Base-by-base conservation (phyloP, 495 filamentous ascomycete genomes). In the Penicillium ochrochloron region DNA sequence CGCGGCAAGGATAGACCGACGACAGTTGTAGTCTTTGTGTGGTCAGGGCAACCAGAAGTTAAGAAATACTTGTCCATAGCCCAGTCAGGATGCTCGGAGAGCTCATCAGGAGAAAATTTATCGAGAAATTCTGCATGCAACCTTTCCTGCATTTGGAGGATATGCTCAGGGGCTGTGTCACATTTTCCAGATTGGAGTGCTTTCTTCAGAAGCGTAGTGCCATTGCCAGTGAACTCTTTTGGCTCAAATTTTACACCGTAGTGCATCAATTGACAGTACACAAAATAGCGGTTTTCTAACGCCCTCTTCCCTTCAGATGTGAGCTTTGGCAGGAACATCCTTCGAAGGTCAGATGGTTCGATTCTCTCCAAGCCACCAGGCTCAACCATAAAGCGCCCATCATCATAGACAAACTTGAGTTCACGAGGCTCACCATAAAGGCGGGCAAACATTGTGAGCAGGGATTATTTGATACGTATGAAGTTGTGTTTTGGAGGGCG, bases 281-380 rank as follows among this genome's bases (percentile, higher is more conserved):
- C 29, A 5, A 56, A 56, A 35, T 34, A 7, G 3, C 29, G 27
- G 29, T 56, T 56, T 2, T 35, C n/a, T 35, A 56, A 33, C 7
- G 33, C 29, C 5, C 17, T 56, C n/a, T 0, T 3, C 29, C 27
- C 52, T 35, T 21, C 29, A 3, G 15, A 29, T 35, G 52, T 35
- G 27, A 56, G 52, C 27, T 35, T 56, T 56, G 52, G 52, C 52
- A 56, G 17, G n/a, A 56, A 56, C 52, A 56, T 56, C 5, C 10
- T 25, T 27, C 12, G 11, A 14, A 56, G 52, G 14, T 56, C 15
- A 14, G 52, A 56, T 5, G 0, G 29, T 33, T 56, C 52, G 15
- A 33, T 35, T 56, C 52, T 29, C 29, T 33, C 33, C 15, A 33
- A 21, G 12, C 8, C 11, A 15, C 33, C 52, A 9, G 29, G 31